phyloP scores from a whole-genome alignment of 441 rosid genomes.

The Manihot esculenta region DNA sequence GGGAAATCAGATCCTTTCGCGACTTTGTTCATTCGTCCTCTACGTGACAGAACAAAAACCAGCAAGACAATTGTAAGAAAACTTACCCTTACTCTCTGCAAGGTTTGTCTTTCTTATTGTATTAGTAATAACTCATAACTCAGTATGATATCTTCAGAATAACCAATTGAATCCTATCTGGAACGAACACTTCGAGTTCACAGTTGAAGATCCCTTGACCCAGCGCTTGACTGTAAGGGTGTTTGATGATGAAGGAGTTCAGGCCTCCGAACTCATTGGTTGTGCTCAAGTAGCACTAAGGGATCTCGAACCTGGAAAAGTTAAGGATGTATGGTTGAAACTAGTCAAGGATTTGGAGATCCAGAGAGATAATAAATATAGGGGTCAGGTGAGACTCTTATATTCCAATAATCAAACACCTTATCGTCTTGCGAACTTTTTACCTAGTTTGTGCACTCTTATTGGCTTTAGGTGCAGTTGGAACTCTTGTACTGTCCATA shows the following conservation, averaged over 20 bases:
- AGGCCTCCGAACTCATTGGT: slow-evolving; percentile 77
- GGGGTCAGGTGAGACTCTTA: slow-evolving; percentile 68
- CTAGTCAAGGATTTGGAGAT: slow-evolving; percentile 83
- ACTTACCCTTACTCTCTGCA: neutral
- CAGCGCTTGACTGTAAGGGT: slow-evolving; percentile 78
- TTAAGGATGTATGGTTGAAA: slow-evolving; percentile 82
- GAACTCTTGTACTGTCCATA: slow-evolving; percentile 38
- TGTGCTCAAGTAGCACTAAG: slow-evolving; percentile 63
- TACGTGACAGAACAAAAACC: slow-evolving; percentile 64
- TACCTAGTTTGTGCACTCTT: no score
- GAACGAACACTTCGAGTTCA: slow-evolving; percentile 92
- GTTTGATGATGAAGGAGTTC: slow-evolving; percentile 88
- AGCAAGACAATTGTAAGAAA: slow-evolving; percentile 79
- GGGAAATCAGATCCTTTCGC: slow-evolving; percentile 98
- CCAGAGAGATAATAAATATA: slow-evolving; percentile 85
- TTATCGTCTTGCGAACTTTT: no score
- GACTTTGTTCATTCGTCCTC: slow-evolving; percentile 69
- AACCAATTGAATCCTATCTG: slow-evolving; percentile 87
- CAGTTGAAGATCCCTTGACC: slow-evolving; percentile 77
- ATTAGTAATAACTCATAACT: neutral
- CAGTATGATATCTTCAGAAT: slow-evolving; percentile 38
- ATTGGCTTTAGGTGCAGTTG: slow-evolving; percentile 33
- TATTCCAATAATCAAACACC: neutral
- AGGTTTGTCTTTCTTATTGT: neutral
- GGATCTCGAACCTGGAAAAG: slow-evolving; percentile 86